A percentile compares a stretch with the other conserved stretches of the same genome.
phyloP scores from a whole-genome alignment of 2,329 filamentous ascomycete species.

The Penicillium paneum region DNA sequence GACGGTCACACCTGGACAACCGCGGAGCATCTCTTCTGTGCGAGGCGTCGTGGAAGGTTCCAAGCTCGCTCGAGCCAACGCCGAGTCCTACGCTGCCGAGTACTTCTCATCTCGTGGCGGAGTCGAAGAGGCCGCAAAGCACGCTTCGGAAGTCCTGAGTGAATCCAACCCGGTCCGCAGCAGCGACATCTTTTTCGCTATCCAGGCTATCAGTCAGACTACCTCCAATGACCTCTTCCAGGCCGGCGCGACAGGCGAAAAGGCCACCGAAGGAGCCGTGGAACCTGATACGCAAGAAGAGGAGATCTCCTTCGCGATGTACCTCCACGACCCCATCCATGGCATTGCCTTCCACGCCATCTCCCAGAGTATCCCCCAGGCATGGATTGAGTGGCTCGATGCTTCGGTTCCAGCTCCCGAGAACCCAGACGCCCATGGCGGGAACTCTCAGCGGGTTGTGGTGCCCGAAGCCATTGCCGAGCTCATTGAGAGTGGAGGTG shows the following conservation, averaged over 20 bases:
- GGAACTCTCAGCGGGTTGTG: conserved; percentile 27
- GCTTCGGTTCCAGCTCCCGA: conserved; percentile 52
- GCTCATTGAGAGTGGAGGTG: conserved; percentile 69
- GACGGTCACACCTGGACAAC: conserved; percentile 52
- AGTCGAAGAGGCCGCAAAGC: conserved; percentile 72
- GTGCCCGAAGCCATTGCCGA: conserved; percentile 82
- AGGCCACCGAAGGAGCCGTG: conserved; percentile 31
- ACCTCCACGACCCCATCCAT: conserved; percentile 82
- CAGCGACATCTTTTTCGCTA: conserved; percentile 91
- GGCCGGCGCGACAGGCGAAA: conserved; percentile 49
- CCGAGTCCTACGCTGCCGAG: conserved; percentile 81
- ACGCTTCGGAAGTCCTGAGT: conserved; percentile 73
- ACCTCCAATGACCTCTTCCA: conserved; percentile 65
- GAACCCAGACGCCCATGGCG: conserved; percentile 40
- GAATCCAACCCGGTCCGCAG: conserved; percentile 87
- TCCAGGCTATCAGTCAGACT: conserved; percentile 76
- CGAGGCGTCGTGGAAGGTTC: conserved; percentile 81
- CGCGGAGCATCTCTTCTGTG: conserved; percentile 75
- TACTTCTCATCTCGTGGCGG: conserved; percentile 78
- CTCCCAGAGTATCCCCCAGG: conserved; percentile 76
- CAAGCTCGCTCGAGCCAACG: conserved; percentile 84
- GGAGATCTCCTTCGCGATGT: conserved; percentile 72
- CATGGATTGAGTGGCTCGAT: conserved; percentile 91
- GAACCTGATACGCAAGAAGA: conserved; percentile 48
- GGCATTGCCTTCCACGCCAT: conserved; percentile 80